Base-by-base conservation (phyloP, 2,329 filamentous ascomycete genomes). In the Rhynchosporium agropyri region DNA sequence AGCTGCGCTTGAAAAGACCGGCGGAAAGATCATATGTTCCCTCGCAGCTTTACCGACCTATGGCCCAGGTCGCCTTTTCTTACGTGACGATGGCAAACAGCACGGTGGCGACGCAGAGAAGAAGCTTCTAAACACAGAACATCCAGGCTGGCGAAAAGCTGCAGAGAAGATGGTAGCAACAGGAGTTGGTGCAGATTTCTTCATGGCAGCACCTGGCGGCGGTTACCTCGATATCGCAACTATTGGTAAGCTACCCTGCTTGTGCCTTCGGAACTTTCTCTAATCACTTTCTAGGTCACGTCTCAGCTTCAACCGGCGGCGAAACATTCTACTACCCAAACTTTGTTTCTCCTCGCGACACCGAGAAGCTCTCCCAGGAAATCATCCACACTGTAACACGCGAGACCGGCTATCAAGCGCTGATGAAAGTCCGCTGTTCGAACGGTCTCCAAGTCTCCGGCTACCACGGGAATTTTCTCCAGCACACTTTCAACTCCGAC, bases 341-440 rank as follows among this genome's bases (percentile, higher is more conserved):
- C 76, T 99, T 97, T 79, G 88, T 97, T 63, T 87, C 89, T 7
- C 90, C 90, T 7, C 86, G 95, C 43, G 95, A 99, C 76, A 87
- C 89, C 49, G 82, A 91, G 61, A 96, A 94, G 78, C 79, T 99
- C 45, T 89, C 89, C 2, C 84, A 89, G 54, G 95, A 99, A 78
- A 87, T 99, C 67, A 86, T 88, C 69, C 94, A 97, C 73, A 87
- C 91, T 0, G 86, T 97, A 36, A 92, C 88, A 2, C 84, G 95
- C 66, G 93, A 97, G 76, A 97, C 94, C 53, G 95, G 95, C 28
- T 98, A 91, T 79, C 94, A 97, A 77, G 92, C 92, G 26, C 80
- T 99, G 70, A 96, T 99, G 91, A 99, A 99, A 81, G 94, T 99
- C 63, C 89, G 95, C 66, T 99, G 95, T 79, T 97, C 93, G 20